Evolutionary conservation across 306 rosid species (phyloP).

Genomic region (Cicer arietinum): DNA sequence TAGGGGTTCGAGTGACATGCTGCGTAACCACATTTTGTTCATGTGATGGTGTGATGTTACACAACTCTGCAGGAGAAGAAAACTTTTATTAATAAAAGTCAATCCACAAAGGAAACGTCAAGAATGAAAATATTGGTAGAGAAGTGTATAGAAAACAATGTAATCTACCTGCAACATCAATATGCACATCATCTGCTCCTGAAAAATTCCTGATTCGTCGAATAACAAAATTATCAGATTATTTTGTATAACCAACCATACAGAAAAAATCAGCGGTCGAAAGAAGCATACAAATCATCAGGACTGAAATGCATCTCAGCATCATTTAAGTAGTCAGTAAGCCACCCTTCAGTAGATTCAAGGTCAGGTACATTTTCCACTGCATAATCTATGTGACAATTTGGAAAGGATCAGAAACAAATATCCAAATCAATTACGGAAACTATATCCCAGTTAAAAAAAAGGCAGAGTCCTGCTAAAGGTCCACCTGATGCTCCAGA

Average conservation of each 20-base stretch:
- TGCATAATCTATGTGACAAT: constrained; percentile 39
- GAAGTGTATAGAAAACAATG: constrained; percentile 29
- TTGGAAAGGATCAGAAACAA: constrained; percentile 33
- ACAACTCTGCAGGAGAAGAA: constrained; percentile 53
- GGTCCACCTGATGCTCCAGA: constrained; percentile 67
- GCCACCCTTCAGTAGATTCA: constrained; percentile 81
- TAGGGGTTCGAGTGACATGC: constrained; percentile 51
- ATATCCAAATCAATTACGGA: constrained; percentile 18
- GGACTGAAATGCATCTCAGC: constrained; percentile 73
- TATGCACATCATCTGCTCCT: constrained; percentile 66
- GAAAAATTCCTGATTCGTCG: constrained; percentile 65
- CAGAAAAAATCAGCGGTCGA: constrained; percentile 11
- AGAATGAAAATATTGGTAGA: constrained; percentile 21
- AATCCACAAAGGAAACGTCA: constrained; percentile 23
- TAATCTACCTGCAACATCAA: constrained; percentile 67
- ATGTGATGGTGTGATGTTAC: constrained; percentile 49
- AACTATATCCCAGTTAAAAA: not conserved
- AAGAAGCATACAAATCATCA: constrained; percentile 77
- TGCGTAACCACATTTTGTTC: constrained; percentile 55
- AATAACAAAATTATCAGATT: constrained; percentile 53
- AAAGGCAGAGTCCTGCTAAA: constrained; percentile 20
- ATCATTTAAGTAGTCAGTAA: constrained; percentile 82
- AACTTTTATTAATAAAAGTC: constrained; percentile 18
- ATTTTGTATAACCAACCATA: constrained; percentile 13
- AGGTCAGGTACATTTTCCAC: constrained; percentile 62